A percentile compares a stretch with the other conserved stretches of the same genome.
Conservation (phyloP, 805 yeast genomes). For the Peterozyma toletana region DNA sequence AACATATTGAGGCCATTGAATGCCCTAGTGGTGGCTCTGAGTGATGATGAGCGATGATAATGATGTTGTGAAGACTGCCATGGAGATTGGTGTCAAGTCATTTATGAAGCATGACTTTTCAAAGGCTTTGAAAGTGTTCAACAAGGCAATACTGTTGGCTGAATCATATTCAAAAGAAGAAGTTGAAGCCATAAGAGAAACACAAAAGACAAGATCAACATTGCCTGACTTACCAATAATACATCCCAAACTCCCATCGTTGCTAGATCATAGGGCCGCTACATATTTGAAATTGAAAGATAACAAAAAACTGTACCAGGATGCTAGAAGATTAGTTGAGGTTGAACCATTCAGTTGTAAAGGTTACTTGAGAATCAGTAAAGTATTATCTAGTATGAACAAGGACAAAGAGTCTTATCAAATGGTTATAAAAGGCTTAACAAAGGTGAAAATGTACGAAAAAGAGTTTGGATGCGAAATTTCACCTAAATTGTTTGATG, state of each 20-base stretch:
- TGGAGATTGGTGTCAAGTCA: conserved; percentile 3
- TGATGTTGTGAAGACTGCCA: conserved; percentile 5
- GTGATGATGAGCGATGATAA: not conserved
- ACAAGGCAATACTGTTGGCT: conserved; percentile 4
- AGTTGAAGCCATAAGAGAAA: not conserved
- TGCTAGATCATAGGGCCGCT: conserved; percentile 42
- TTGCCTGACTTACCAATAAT: not conserved
- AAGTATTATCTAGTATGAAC: conserved; percentile 20
- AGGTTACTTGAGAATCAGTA: conserved; percentile 39
- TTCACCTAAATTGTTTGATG: conserved; percentile 24
- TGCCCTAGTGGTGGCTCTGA: too few species aligned
- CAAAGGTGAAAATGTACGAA: conserved; percentile 24
- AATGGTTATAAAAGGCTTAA: conserved; percentile 28
- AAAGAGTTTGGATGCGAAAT: conserved; percentile 21
- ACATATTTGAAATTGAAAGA: conserved; percentile 33
- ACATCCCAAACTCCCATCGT: conserved; percentile 6
- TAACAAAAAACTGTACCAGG: conserved; percentile 25
- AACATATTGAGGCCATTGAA: too few species aligned
- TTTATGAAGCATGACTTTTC: conserved; percentile 1
- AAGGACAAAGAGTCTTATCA: conserved; percentile 28
- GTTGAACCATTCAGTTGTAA: conserved; percentile 40
- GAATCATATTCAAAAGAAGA: conserved; percentile 1
- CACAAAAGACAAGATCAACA: not conserved
- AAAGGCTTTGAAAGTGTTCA: conserved; percentile 7
- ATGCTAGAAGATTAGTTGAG: conserved; percentile 25